Base-by-base conservation (phyloP, 148 eudicot species). In the Cornus florida region DNA sequence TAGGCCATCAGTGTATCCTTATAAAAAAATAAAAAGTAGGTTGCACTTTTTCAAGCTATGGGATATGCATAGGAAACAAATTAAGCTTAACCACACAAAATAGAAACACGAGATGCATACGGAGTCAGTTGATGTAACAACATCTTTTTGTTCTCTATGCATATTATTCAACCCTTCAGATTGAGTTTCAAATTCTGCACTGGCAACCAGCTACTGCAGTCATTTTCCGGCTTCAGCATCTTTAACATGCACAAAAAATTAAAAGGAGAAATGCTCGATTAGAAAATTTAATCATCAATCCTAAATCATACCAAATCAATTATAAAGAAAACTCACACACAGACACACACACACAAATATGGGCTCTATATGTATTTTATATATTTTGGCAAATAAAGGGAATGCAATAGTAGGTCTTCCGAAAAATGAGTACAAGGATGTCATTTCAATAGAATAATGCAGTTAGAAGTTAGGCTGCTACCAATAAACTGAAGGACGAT, bases 31-130 rank as follows among this genome's bases (percentile, higher is more conserved):
- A 41, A 62, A 22, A 66, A 0, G 43, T 65, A 20, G 28, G 41
- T 11, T 7, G 16, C 56, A 75, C 78, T 75, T 75, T 73, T 57
- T 75, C 76, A 57, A 59, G 12, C 28, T 35, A 4, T n/a, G 72
- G 3, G 5, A 16, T 38, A 62, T 22, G 33, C 77, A 22, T 35
- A 60, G 20, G 8, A 64, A 35, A 32, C 62, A 11, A 73, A 74
- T 12, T 53, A 10, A 31, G n/a, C 32, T 43, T 53, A 53, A 53
- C 59, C 59, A 53, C 53, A 11, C 60, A 22, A 28, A 39, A 10
- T 12, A 65, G 28, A 69, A 32, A 24, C 23, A 60, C 11, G 38
- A 69, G 71, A 33, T 32, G 33, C 71, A 4, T 12, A 35, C n/a
- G 12, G 33, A 69, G n/a, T 69, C n/a, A 16, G 71, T 13, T 12